Evolutionary conservation across 768 basidiomycete species (phyloP).

Genomic region (Thelephora ganbajun): DNA sequence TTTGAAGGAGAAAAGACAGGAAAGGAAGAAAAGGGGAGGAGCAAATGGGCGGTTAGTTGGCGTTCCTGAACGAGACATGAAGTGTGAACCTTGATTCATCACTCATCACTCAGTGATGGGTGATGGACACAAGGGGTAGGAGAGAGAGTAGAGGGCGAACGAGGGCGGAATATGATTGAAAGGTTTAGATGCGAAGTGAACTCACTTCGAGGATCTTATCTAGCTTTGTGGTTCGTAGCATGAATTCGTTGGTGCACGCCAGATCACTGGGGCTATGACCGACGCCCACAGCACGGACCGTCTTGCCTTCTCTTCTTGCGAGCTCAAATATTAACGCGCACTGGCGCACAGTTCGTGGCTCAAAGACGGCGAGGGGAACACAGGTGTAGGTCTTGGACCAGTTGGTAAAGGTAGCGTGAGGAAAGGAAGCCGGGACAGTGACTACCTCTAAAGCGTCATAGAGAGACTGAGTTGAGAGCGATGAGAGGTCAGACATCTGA

Average conservation of each 20-base stretch:
- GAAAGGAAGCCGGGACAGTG: constrained; percentile 28
- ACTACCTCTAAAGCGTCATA: constrained; percentile 41
- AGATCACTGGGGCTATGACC: constrained; percentile 93
- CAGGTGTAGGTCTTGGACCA: constrained; percentile 80
- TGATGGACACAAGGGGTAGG: constrained; percentile 10
- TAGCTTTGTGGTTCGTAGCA: constrained; percentile 68
- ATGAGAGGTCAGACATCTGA: constrained; percentile 18
- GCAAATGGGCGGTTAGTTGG: background rate
- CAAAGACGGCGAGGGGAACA: constrained; percentile 55
- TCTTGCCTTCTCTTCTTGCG: constrained; percentile 55
- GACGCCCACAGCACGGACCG: constrained; percentile 72
- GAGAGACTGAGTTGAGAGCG: constrained; percentile 32
- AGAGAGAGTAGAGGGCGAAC: constrained; percentile 8
- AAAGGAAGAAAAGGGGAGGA: background rate
- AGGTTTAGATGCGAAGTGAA: constrained; percentile 7
- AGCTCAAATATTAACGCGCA: constrained; percentile 70
- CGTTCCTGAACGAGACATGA: background rate
- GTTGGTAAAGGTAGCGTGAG: constrained; percentile 50
- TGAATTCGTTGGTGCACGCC: constrained; percentile 77
- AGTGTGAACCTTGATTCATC: background rate
- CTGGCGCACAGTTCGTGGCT: constrained; percentile 54
- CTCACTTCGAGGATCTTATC: constrained; percentile 68
- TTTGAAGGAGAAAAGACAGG: constrained; percentile 2
- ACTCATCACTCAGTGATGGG: constrained; percentile 3
- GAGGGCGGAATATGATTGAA: constrained; percentile 8